A percentile compares a stretch with the other conserved stretches of the same genome.
Conservation (phyloP, 2,329 filamentous ascomycete genomes). For the Xylaria arbuscula region DNA sequence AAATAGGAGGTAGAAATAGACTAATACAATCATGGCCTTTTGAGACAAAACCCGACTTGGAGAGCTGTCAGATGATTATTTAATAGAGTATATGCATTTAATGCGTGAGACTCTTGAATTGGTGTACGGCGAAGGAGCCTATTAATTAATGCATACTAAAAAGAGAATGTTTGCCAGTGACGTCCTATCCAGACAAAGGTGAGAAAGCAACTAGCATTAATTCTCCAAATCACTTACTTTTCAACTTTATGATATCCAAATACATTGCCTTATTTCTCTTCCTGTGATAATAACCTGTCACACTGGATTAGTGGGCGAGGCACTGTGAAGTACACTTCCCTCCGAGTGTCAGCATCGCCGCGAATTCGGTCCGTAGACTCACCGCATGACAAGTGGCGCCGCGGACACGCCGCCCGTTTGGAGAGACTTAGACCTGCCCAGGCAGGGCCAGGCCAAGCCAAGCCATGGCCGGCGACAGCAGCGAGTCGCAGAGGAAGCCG, state of each 20-base stretch:
- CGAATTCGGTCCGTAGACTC: neutral
- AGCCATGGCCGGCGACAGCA: slow-evolving; percentile 22
- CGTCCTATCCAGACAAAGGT: neutral
- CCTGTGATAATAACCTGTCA: neutral
- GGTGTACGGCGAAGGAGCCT: neutral
- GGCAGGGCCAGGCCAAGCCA: slow-evolving; percentile 2
- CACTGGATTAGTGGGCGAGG: neutral
- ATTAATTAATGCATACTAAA: slow-evolving; percentile 10
- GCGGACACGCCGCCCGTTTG: neutral
- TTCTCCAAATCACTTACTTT: neutral
- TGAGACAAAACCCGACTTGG: neutral
- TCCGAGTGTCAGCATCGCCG: slow-evolving; percentile 13
- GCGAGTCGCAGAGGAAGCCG: slow-evolving; percentile 47
- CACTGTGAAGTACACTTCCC: neutral
- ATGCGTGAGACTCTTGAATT: slow-evolving; percentile 4
- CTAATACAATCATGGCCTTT: too few species aligned
- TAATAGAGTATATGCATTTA: slow-evolving; percentile 24
- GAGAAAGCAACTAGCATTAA: neutral
- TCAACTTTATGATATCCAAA: neutral
- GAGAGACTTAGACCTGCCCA: neutral
- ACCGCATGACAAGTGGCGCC: neutral
- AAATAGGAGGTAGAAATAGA: too few species aligned
- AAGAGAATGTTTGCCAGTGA: neutral
- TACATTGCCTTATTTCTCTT: neutral
- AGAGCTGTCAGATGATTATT: neutral